Percentiles rank a stretch among this genome's conserved stretches.
phyloP scores from a whole-genome alignment of 768 basidiomycete genomes.

The Solioccasus polychromus region DNA sequence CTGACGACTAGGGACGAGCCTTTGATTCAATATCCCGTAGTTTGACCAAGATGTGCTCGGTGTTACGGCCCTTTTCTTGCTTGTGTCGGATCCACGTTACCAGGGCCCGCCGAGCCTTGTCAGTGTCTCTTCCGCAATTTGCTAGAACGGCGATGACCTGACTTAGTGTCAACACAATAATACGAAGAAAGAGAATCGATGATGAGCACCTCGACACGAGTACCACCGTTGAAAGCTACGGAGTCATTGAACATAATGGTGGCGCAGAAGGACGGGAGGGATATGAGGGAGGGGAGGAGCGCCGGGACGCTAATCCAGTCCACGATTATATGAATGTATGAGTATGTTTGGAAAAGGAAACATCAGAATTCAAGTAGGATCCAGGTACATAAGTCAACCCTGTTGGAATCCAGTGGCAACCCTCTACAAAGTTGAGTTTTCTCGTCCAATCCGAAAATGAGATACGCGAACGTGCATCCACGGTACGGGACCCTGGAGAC shows the following conservation, averaged over 20 bases:
- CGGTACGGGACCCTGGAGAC: conserved; percentile 10
- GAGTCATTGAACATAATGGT: conserved; percentile 22
- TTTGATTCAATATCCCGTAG: conserved; percentile 29
- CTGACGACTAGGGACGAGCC: conserved; percentile 8
- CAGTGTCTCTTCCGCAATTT: conserved; percentile 31
- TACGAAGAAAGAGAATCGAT: not conserved
- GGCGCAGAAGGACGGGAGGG: not conserved
- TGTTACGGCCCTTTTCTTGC: conserved; percentile 27
- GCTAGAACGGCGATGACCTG: conserved; percentile 33
- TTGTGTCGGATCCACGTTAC: conserved; percentile 31
- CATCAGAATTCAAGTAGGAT: conserved; percentile 1
- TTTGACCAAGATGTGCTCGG: conserved; percentile 30
- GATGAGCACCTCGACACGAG: conserved; percentile 27
- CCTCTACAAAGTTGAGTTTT: conserved; percentile 3
- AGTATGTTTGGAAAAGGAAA: conserved; percentile 10
- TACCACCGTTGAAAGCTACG: conserved; percentile 28
- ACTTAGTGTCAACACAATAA: conserved; percentile 1
- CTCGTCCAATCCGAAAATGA: conserved; percentile 15
- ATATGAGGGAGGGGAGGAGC: not conserved
- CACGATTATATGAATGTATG: conserved; percentile 12
- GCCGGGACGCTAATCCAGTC: not conserved
- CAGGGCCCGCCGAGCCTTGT: conserved; percentile 24
- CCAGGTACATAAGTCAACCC: conserved; percentile 15
- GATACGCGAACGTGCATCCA: conserved; percentile 19
- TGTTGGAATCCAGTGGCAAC: conserved; percentile 7